phyloP scores from a whole-genome alignment of 1,139 yeast species.

The Saccharomyces hybrid region DNA sequence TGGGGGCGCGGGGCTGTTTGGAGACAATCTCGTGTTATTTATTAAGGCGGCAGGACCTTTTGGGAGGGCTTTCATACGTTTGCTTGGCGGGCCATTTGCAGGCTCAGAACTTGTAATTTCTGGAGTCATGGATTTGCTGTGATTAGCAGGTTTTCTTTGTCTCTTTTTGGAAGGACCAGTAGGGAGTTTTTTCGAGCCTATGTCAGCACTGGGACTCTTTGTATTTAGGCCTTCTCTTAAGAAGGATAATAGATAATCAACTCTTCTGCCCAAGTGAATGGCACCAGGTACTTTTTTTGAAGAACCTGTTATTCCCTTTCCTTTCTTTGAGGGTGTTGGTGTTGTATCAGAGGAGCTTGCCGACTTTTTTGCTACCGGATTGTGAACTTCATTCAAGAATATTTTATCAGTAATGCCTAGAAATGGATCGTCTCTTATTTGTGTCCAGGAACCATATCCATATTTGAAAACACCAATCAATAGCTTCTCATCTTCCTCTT shows the following conservation, averaged over 20 bases:
- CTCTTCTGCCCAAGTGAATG: constrained; percentile 88
- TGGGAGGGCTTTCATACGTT: constrained; percentile 14
- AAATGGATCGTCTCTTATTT: constrained; percentile 90
- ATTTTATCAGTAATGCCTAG: constrained; percentile 79
- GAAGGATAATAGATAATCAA: constrained; percentile 72
- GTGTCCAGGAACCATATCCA: constrained; percentile 94
- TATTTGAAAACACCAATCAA: constrained; percentile 82
- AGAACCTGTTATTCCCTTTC: constrained; percentile 20
- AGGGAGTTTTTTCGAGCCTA: constrained; percentile 6
- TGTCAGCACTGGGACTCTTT: constrained; percentile 2
- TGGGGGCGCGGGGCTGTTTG: constrained; percentile 3
- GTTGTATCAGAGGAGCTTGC: not conserved
- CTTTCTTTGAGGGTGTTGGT: constrained; percentile 15
- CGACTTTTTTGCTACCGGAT: constrained; percentile 1
- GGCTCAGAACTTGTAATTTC: not conserved
- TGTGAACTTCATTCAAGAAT: constrained; percentile 43
- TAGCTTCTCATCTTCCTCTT: constrained; percentile 77
- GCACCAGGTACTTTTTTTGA: constrained; percentile 78
- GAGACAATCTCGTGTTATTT: not conserved
- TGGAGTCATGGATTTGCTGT: not conserved
- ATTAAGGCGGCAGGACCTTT: constrained; percentile 16
- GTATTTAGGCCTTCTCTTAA: constrained; percentile 29
- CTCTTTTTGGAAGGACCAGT: constrained; percentile 13
- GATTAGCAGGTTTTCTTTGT: constrained; percentile 5
- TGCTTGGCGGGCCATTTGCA: constrained; percentile 2